phyloP scores from a whole-genome alignment of 2,329 filamentous ascomycete genomes.

The Arthrobotrys musiformis region DNA sequence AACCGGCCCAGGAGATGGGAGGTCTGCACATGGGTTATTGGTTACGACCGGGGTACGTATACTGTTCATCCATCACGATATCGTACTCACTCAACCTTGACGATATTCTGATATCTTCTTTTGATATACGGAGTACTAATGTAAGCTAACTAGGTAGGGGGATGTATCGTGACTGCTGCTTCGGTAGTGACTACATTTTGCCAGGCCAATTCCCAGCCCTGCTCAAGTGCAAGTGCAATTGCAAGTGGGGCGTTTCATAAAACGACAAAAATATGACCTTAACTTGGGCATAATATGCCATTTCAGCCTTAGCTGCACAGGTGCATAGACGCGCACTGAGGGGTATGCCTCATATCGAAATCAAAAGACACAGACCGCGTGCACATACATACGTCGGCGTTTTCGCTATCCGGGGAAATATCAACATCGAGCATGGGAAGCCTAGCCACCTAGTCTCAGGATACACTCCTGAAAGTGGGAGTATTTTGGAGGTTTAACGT shows the following conservation, averaged over 20 bases:
- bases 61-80: no score
- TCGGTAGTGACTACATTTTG: slow-evolving; percentile 17
- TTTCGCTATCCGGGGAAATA: slow-evolving; percentile 45
- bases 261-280: slow-evolving; percentile 34
- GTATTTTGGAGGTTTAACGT: slow-evolving; percentile 20
- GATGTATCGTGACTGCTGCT: slow-evolving; percentile 7
- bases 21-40: background rate
- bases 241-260: slow-evolving; percentile 46
- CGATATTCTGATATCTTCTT: background rate
- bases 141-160: background rate
- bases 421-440: slow-evolving; percentile 12
- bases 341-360: slow-evolving; percentile 34
- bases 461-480: slow-evolving; percentile 23
- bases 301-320: slow-evolving; percentile 37
- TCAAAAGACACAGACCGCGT: no score
- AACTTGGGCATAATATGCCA: slow-evolving; percentile 10
- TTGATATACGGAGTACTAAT: background rate
- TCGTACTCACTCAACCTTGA: slow-evolving; percentile 11
- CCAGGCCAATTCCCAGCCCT: slow-evolving; percentile 9
- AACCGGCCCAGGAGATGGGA: background rate
- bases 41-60: background rate
- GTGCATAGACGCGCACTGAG: slow-evolving; percentile 15
- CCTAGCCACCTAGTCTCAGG: slow-evolving; percentile 19
- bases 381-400: slow-evolving; percentile 43
- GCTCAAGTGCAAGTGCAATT: background rate